Evolutionary conservation across 306 rosid species (phyloP).

Genomic region (Styphnolobium japonicum): DNA sequence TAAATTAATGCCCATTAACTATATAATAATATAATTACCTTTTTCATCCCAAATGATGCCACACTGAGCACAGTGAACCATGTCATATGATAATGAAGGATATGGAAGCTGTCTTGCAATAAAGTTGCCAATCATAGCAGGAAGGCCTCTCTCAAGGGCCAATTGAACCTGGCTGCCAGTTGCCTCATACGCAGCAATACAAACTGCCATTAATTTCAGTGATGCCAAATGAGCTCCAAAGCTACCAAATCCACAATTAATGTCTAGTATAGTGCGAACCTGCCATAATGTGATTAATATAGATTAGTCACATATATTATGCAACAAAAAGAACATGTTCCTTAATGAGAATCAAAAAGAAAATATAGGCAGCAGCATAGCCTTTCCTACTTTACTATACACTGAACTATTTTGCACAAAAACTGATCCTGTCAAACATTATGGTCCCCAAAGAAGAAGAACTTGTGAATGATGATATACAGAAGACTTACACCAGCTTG

Average conservation of each 20-base stretch:
- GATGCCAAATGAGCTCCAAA: conserved; percentile 82
- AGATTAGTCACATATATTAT: conserved; percentile 5
- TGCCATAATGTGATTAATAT: conserved; percentile 40
- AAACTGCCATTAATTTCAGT: conserved; percentile 63
- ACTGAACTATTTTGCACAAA: background rate
- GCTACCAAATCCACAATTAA: conserved; percentile 91
- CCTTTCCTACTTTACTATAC: background rate
- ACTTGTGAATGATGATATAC: background rate
- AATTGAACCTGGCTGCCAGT: conserved; percentile 94
- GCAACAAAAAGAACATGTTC: background rate
- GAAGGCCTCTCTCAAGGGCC: conserved; percentile 93
- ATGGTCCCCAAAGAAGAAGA: conserved; percentile 17
- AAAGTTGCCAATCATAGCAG: conserved; percentile 79
- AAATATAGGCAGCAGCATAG: background rate
- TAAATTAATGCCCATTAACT: background rate
- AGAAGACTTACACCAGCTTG: conserved; percentile 76
- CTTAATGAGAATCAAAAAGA: background rate
- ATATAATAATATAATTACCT: conserved; percentile 43
- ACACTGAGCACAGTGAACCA: conserved; percentile 91
- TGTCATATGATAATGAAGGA: conserved; percentile 78
- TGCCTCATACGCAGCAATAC: conserved; percentile 79
- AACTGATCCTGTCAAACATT: conserved; percentile 9
- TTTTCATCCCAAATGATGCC: conserved; percentile 71
- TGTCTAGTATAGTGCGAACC: conserved; percentile 70
- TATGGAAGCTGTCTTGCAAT: conserved; percentile 71